Evolutionary conservation across 768 basidiomycete species (phyloP).

Genomic region (Mycena indigotica): DNA sequence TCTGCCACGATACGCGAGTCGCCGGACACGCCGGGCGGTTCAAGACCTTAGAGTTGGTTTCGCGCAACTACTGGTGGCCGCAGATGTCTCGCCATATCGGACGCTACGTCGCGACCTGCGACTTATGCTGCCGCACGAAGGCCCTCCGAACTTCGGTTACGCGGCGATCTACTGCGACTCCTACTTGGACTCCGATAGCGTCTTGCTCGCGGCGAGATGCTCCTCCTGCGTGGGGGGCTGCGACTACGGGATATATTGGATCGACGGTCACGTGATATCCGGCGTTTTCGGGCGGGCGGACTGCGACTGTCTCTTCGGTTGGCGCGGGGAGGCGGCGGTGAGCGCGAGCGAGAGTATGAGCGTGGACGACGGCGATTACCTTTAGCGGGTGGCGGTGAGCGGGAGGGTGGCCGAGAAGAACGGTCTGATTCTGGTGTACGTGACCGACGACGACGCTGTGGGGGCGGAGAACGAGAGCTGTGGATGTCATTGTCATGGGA

Average conservation of each 20-base stretch:
- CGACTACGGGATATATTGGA: constrained; percentile 37
- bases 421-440: constrained; percentile 25
- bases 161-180: constrained; percentile 31
- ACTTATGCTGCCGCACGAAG: no score
- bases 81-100: no score
- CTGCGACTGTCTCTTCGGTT: constrained; percentile 51
- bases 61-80: no score
- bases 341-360: constrained; percentile 49
- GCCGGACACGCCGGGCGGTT: no score
- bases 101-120: no score
- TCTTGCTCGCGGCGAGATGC: constrained; percentile 35
- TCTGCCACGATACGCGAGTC: no score
- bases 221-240: constrained; percentile 46
- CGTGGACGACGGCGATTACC: constrained; percentile 38
- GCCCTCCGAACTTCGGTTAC: constrained; percentile 30
- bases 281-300: constrained; percentile 52
- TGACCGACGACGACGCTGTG: constrained; percentile 29
- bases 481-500: constrained; percentile 34
- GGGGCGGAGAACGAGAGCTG: constrained; percentile 37
- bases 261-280: constrained; percentile 40
- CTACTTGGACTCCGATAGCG: no score
- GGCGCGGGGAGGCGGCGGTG: constrained; percentile 44
- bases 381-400: constrained; percentile 30
- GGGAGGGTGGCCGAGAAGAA: constrained; percentile 23
- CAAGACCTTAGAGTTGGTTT: no score